Conservation (phyloP, 2,329 filamentous ascomycete species). For the Alternaria alternata region DNA sequence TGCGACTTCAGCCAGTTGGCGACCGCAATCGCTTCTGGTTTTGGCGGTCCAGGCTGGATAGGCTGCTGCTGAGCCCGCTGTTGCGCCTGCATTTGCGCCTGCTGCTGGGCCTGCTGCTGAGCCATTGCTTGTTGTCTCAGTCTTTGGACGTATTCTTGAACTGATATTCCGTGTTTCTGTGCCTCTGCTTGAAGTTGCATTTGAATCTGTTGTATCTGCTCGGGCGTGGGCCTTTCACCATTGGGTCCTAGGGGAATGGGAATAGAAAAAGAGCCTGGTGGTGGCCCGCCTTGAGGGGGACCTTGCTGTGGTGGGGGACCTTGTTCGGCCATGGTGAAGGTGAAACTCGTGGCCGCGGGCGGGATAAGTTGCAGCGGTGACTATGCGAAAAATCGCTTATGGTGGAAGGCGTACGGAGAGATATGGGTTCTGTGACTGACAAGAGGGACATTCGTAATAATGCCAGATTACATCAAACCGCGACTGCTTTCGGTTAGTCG, state of each 20-base stretch:
- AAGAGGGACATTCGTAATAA: slow-evolving; percentile 22
- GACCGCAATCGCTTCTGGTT: slow-evolving; percentile 86
- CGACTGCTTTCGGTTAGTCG: neutral
- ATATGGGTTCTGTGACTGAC: slow-evolving; percentile 3
- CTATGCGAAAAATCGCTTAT: neutral
- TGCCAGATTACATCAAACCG: slow-evolving; percentile 20
- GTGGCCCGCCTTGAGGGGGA: slow-evolving; percentile 19
- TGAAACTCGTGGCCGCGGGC: slow-evolving; percentile 7
- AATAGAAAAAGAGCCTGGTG: slow-evolving; percentile 29
- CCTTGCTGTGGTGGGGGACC: slow-evolving; percentile 24
- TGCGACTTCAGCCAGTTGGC: slow-evolving; percentile 87
- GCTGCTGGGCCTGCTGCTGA: slow-evolving; percentile 64
- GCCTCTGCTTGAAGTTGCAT: slow-evolving; percentile 83
- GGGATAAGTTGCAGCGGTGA: neutral
- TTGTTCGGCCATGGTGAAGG: slow-evolving; percentile 30
- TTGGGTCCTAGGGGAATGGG: slow-evolving; percentile 38
- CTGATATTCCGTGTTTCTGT: slow-evolving; percentile 81
- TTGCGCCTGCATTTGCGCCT: slow-evolving; percentile 50
- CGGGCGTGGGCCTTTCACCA: slow-evolving; percentile 71
- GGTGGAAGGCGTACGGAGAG: slow-evolving; percentile 1
- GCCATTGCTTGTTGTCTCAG: slow-evolving; percentile 63
- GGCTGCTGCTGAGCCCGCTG: slow-evolving; percentile 59
- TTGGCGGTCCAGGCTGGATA: slow-evolving; percentile 80
- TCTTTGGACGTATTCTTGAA: slow-evolving; percentile 78
- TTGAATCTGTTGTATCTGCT: slow-evolving; percentile 87